A percentile compares a stretch with the other conserved stretches of the same genome.
phyloP scores from a whole-genome alignment of 2,329 filamentous ascomycete genomes.

The Phialocephala sp. region DNA sequence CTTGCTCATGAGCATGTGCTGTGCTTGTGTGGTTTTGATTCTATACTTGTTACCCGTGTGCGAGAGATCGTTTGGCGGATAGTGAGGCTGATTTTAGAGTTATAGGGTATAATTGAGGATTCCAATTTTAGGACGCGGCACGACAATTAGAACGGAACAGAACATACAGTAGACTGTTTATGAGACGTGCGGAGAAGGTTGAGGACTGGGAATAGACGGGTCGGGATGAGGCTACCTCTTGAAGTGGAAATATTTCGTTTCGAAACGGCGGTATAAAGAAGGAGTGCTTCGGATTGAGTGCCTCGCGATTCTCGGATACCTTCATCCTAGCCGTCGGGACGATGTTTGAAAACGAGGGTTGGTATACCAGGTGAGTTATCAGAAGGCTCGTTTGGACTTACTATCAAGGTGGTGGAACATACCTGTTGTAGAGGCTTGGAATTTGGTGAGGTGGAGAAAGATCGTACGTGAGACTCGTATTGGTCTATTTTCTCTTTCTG shows the following conservation, averaged over 20 bases:
- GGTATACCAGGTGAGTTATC: background rate
- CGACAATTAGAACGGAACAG: background rate
- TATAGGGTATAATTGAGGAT: background rate
- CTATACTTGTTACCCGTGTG: background rate
- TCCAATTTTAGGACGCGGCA: background rate
- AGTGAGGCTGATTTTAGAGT: background rate
- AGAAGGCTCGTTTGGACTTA: background rate
- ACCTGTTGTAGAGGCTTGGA: background rate
- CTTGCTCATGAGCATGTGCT: background rate
- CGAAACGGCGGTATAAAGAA: background rate
- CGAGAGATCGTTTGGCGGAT: background rate
- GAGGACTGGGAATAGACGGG: background rate
- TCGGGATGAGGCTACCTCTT: conserved; percentile 2
- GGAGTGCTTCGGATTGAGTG: conserved; percentile 7
- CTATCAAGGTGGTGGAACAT: background rate
- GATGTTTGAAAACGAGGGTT: background rate
- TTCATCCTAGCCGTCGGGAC: background rate
- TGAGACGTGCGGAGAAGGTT: conserved; percentile 1
- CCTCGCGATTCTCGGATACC: background rate
- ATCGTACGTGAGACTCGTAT: background rate
- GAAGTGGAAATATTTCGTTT: background rate
- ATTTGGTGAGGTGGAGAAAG: background rate
- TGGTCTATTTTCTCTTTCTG: background rate
- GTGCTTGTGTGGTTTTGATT: background rate
- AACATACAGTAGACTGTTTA: background rate